Evolutionary conservation across 2,329 filamentous ascomycete genomes (phyloP).

Genomic region (Sporothrix pseudoabietina): DNA sequence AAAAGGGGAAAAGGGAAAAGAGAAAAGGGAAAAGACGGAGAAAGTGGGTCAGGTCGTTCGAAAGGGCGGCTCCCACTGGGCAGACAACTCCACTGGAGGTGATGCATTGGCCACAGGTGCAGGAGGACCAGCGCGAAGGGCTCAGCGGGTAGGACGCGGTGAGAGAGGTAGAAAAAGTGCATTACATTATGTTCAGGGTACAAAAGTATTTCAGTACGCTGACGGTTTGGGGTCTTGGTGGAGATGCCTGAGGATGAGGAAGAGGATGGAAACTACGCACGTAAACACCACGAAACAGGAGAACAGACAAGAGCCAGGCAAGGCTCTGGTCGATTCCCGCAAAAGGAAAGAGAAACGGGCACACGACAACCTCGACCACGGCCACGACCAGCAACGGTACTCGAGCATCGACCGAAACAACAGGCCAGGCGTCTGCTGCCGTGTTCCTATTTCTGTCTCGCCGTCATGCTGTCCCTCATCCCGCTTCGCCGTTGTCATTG

Average conservation of each 20-base stretch:
- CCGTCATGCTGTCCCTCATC: neutral
- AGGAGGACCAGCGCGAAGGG: neutral
- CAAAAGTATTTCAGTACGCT: neutral
- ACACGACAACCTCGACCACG: neutral
- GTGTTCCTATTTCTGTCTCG: slow-evolving; percentile 21
- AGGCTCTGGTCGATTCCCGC: neutral
- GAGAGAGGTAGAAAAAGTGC: neutral
- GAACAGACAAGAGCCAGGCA: neutral
- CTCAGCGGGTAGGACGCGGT: neutral
- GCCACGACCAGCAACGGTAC: neutral
- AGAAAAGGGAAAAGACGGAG: slow-evolving; percentile 32
- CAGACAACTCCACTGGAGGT: slow-evolving; percentile 3
- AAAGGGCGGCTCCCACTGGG: slow-evolving; percentile 31
- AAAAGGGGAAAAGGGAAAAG: slow-evolving; percentile 30
- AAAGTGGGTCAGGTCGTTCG: slow-evolving; percentile 31
- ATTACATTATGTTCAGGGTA: neutral
- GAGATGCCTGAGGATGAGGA: too few relatives aligned
- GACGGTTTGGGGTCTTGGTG: neutral
- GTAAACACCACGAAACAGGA: neutral
- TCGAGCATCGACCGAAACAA: neutral
- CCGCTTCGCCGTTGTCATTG: neutral
- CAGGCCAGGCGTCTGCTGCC: slow-evolving; percentile 19
- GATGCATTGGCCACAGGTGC: neutral
- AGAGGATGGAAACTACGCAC: neutral
- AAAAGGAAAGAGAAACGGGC: neutral